These are phyloP conservation scores for Mortierella sp. DNA, from an alignment of 371 early-diverging fungal species.

Conservation along the genomic window DNA sequence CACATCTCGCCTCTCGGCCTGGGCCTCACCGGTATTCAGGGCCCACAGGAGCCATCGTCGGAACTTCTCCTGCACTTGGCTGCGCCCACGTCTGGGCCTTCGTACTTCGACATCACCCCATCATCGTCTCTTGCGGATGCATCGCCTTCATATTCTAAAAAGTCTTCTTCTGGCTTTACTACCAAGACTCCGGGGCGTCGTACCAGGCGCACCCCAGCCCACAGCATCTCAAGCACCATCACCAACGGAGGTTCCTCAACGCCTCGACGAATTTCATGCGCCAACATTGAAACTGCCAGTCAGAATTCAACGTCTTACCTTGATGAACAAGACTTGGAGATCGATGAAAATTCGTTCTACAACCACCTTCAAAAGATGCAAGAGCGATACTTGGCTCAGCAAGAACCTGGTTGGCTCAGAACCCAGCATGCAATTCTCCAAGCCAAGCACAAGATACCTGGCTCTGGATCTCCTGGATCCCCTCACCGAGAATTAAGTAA, in stretches of 20 bases:
- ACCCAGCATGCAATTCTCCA: constrained; percentile 44
- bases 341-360: constrained; percentile 50
- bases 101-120: constrained; percentile 50
- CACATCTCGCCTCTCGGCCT: constrained; percentile 17
- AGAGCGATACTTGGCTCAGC: constrained; percentile 32
- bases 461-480: constrained; percentile 28
- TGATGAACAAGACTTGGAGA: constrained; percentile 42
- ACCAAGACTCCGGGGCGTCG: constrained; percentile 47
- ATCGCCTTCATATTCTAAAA: constrained; percentile 17
- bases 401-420: constrained; percentile 46
- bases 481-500: constrained; percentile 15
- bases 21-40: constrained; percentile 22
- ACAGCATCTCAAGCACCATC: constrained; percentile 48
- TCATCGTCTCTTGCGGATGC: constrained; percentile 4
- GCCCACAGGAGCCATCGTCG: constrained; percentile 7
- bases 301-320: constrained; percentile 39
- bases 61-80: constrained; percentile 19
- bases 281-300: constrained; percentile 26
- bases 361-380: constrained; percentile 50
- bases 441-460: constrained; percentile 35
- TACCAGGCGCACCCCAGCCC: constrained; percentile 37
- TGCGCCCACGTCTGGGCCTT: constrained; percentile 32
- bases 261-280: constrained; percentile 30
- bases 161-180: constrained; percentile 22
- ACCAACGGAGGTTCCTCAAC: constrained; percentile 27